Base-by-base conservation (phyloP, 192 early-diverging fungal species). In the Entomortierella beljakovae region DNA sequence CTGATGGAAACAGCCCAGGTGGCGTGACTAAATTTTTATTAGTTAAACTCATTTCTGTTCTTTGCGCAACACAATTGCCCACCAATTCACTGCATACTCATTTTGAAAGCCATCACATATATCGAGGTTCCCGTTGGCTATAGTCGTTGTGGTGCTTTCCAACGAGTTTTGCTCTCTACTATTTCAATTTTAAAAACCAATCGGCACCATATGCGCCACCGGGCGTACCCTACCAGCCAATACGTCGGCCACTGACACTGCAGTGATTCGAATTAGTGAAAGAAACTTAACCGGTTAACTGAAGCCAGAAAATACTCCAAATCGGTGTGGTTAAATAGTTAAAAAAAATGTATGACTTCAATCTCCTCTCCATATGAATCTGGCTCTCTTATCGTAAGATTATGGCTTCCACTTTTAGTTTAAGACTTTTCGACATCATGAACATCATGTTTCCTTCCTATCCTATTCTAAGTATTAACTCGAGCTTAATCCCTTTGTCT, bases 391-490 rank as follows among this genome's bases (percentile, higher is more conserved):
- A 33, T 40, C 33, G 60, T 62, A 62, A 62, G 60, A 50, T 50
- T 62, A 26, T 11, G 31, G 5, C 15, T 42, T 42, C 51, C 23
- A 53, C 49, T 46, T 61, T 46, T 32, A 42, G 37, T 23, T 49
- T 61, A 50, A 49, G 35, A 26, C 18, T 40, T 20, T 23, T 26
- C 16, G 4, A 9, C 23, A 61, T 32, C 8, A n/a, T 49, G 58
- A 26, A 50, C 20, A 50, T 16, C 56, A 18, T 20, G 56, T 57
- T 37, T 57, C 34, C 26, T 18, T 48, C 58, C 43, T 18, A 48
- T 42, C 57, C 57, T n/a, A 38, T 42, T 62, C 34, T 64, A 53
- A 53, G 35, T 53, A 64, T 53, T 52, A 64, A 53, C 51, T 64
- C 51, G 22, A 64, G 51, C 33, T 53, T 64, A 50, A n/a, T 64